Base-by-base conservation (phyloP, 495 filamentous ascomycete species). In the Talaromyces thailandensis region DNA sequence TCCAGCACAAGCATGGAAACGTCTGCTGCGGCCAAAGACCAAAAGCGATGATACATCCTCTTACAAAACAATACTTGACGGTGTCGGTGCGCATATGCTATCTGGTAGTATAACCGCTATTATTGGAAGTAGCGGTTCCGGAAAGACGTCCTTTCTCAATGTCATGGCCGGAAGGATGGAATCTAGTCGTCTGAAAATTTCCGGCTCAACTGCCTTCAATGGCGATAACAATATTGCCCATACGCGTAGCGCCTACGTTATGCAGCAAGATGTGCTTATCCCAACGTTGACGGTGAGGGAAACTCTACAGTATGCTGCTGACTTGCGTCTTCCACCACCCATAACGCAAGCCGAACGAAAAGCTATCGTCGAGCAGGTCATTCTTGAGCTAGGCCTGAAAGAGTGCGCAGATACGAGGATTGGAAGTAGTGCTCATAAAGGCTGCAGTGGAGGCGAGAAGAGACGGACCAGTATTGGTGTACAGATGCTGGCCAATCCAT, bases 381-480 rank as follows among this genome's bases (percentile, higher is more conserved):
- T 92, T 51, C 70, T 88, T 25, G 86, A 92, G 67, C 71, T 92
- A 2, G 86, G 87, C 1, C 66, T 92, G 43, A 90, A 90, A 66
- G 86, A 90, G 60, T 90, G 88, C 61, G 86, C 87, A 25, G 73
- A 90, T 56, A 91, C 88, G 0, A 72, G 81, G 23, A 89, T 91
- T 63, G 88, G 88, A 12, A 86, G 84, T 53, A 80, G 78, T 56
- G 76, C 81, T 23, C 85, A 88, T 69, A 87, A 87, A 56, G 88
- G 88, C 2, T 91, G 88, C 67, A 89, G 86, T 50, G 88, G 88
- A 8, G 88, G 88, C 2, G 88, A 91, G 68, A 91, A 89, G 73
- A 79, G 88, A 64, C 78, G 88, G 56, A 84, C 83, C 1, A 88
- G 85, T 62, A 86, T 92, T 63, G 88, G 87, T 11, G 88, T 92